These are phyloP conservation scores for Vinca major DNA, from an alignment of 305 asterid genomes.

Conservation along the genomic window DNA sequence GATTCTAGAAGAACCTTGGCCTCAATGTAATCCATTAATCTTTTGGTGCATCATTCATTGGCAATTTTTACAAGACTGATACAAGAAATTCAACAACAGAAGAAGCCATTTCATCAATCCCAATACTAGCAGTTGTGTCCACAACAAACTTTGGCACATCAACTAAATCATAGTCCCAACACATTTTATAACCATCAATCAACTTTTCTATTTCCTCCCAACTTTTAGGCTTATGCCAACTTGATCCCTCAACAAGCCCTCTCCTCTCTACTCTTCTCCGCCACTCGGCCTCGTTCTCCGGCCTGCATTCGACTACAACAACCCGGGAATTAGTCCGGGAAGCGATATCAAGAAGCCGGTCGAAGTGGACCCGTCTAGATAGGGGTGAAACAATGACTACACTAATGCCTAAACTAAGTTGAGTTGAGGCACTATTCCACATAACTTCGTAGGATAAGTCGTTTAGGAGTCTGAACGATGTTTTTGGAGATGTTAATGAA, in stretches of 20 bases:
- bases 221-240: slow-evolving; percentile 59
- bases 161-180: slow-evolving; percentile 67
- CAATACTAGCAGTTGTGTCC: slow-evolving; percentile 46
- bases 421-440: slow-evolving; percentile 46
- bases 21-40: background rate
- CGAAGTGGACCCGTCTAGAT: slow-evolving; percentile 41
- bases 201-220: slow-evolving; percentile 62
- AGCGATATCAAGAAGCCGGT: slow-evolving; percentile 34
- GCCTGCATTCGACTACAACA: slow-evolving; percentile 49
- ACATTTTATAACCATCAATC: slow-evolving; percentile 48
- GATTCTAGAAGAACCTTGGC: too few species aligned
- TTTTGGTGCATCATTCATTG: too few species aligned
- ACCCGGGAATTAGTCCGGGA: slow-evolving; percentile 24
- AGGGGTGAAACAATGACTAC: slow-evolving; percentile 59
- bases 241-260: slow-evolving; percentile 23
- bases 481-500: slow-evolving; percentile 16
- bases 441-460: slow-evolving; percentile 59
- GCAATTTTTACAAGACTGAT: background rate
- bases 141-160: slow-evolving; percentile 40
- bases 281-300: slow-evolving; percentile 53
- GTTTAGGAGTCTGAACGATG: slow-evolving; percentile 37
- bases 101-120: slow-evolving; percentile 27
- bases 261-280: slow-evolving; percentile 48
- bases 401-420: slow-evolving; percentile 42
- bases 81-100: slow-evolving; percentile 29